phyloP scores from a whole-genome alignment of 2,329 filamentous ascomycete genomes.

The Sphaerostilbella broomeana region DNA sequence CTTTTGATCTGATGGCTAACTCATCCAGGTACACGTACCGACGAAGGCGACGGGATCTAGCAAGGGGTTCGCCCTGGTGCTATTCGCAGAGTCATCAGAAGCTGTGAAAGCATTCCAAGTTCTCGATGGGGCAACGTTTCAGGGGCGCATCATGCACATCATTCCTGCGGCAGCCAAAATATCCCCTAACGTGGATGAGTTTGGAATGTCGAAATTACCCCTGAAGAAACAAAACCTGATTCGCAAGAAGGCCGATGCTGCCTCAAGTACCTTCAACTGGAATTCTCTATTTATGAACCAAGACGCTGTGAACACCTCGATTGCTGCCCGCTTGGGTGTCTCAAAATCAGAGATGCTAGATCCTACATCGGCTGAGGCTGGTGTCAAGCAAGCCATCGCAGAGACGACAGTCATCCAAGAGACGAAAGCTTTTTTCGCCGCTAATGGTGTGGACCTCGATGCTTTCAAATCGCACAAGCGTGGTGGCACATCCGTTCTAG shows the following conservation, averaged over 20 bases:
- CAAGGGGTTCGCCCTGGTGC: slow-evolving; percentile 87
- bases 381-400: slow-evolving; percentile 92
- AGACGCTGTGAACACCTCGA: slow-evolving; percentile 87
- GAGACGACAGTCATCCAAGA: slow-evolving; percentile 96
- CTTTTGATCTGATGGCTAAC: slow-evolving; percentile 22
- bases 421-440: slow-evolving; percentile 83
- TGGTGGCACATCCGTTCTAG: slow-evolving; percentile 79
- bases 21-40: slow-evolving; percentile 73
- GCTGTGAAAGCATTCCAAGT: slow-evolving; percentile 74
- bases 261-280: slow-evolving; percentile 83
- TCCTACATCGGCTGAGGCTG: slow-evolving; percentile 90
- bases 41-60: slow-evolving; percentile 64
- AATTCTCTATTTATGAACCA: slow-evolving; percentile 99
- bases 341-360: slow-evolving; percentile 89
- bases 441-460: slow-evolving; percentile 84
- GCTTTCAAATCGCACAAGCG: slow-evolving; percentile 81
- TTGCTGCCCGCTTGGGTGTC: slow-evolving; percentile 79
- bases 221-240: slow-evolving; percentile 92
- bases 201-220: slow-evolving; percentile 81
- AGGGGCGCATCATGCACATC: slow-evolving; percentile 86
- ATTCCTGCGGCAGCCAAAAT: slow-evolving; percentile 78
- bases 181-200: slow-evolving; percentile 78
- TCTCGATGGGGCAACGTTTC: slow-evolving; percentile 80
- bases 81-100: slow-evolving; percentile 64
- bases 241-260: slow-evolving; percentile 73